Conservation (phyloP, 176 grass and related monocot genomes). For the Themeda triandra region DNA sequence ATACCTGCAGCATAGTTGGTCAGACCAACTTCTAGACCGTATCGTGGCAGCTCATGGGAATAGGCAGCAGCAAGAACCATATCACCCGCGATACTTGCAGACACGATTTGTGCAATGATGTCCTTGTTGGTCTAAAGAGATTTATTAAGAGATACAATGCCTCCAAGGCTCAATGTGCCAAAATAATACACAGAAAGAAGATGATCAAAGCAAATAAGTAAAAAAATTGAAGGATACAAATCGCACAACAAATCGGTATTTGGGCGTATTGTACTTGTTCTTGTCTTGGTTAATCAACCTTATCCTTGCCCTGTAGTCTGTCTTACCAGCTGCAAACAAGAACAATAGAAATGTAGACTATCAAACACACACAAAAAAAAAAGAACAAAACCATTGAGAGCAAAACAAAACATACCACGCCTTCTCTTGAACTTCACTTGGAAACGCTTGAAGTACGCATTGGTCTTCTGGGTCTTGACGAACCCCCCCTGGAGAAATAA, state of each 20-base stretch:
- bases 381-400: background rate
- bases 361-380: background rate
- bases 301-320: constrained; percentile 66
- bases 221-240: constrained; percentile 41
- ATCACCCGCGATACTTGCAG: constrained; percentile 64
- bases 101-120: constrained; percentile 47
- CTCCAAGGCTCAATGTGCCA: background rate
- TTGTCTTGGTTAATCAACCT: constrained; percentile 72
- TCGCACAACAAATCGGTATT: constrained; percentile 64
- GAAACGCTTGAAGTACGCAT: constrained; percentile 69
- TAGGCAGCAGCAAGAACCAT: constrained; percentile 60
- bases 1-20: constrained; percentile 74
- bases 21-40: constrained; percentile 68
- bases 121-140: constrained; percentile 56
- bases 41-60: constrained; percentile 56
- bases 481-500: constrained; percentile 27
- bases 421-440: constrained; percentile 77
- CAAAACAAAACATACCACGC: background rate
- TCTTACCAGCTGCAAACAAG: constrained; percentile 51
- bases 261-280: constrained; percentile 66
- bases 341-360: background rate
- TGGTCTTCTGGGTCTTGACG: constrained; percentile 54
- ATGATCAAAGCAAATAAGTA: background rate
- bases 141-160: constrained; percentile 25
- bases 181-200: background rate